These are phyloP conservation scores for Polytrichum commune DNA, from an alignment of 225 moss, liverwort and hornwort species.

Conservation along the genomic window DNA sequence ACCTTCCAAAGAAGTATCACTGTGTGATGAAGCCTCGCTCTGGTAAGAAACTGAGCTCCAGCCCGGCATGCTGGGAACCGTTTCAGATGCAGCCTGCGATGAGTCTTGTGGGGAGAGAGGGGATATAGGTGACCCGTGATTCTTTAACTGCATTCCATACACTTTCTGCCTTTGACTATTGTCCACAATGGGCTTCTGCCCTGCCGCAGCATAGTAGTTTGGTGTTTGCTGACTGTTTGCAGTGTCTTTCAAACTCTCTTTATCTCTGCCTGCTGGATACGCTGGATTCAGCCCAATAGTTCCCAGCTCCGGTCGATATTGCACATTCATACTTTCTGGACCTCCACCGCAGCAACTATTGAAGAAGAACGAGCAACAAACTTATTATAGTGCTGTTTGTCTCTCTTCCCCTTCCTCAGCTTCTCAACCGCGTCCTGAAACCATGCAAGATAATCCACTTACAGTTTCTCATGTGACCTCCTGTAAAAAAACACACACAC, in stretches of 20 bases:
- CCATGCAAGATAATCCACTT: conserved; percentile 21
- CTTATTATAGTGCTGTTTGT: not conserved
- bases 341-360: not conserved
- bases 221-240: conserved; percentile 41
- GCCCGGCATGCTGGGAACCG: conserved; percentile 24
- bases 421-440: conserved; percentile 13
- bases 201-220: conserved; percentile 19
- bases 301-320: conserved; percentile 58
- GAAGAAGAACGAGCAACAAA: not conserved
- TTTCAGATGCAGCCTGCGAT: conserved; percentile 42
- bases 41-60: conserved; percentile 47
- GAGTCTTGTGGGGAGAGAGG: conserved; percentile 51
- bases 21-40: conserved; percentile 43
- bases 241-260: conserved; percentile 42
- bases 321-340: conserved; percentile 50
- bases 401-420: conserved; percentile 11
- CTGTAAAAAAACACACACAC: conserved; percentile 11
- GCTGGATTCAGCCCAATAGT: conserved; percentile 51
- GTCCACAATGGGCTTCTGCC: not conserved
- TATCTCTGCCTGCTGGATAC: conserved; percentile 29
- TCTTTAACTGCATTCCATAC: conserved; percentile 32
- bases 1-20: conserved; percentile 37
- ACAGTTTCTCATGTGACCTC: conserved; percentile 32
- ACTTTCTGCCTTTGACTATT: conserved; percentile 19
- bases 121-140: conserved; percentile 45